Evolutionary conservation across 2,329 filamentous ascomycete genomes (phyloP).

Genomic region (Colletotrichum tropicale): DNA sequence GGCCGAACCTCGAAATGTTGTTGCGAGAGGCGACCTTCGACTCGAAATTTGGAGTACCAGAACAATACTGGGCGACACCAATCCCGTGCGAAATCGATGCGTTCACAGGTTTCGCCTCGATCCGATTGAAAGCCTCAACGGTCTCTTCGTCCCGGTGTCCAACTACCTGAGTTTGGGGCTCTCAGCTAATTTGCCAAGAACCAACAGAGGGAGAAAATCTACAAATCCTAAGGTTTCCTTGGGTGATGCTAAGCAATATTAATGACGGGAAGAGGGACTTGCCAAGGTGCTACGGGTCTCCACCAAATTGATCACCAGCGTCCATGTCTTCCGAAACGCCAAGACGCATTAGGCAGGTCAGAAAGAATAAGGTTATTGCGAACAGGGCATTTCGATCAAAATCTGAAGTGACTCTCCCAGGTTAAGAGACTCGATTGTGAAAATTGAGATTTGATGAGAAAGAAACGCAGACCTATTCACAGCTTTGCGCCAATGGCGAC

Average conservation of each 20-base stretch:
- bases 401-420: neutral
- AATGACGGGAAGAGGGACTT: neutral
- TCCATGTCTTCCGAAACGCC: neutral
- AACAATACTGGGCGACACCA: neutral
- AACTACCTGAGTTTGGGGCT: neutral
- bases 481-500: rapidly evolving
- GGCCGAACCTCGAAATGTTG: neutral
- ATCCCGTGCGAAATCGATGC: neutral
- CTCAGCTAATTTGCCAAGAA: neutral
- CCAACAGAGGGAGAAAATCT: neutral
- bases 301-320: neutral
- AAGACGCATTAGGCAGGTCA: neutral
- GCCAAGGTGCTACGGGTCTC: neutral
- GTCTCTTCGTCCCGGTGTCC: neutral
- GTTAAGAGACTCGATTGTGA: neutral
- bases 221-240: neutral
- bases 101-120: neutral
- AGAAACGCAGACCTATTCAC: neutral
- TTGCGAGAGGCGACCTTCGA: too few species aligned
- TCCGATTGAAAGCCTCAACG: neutral
- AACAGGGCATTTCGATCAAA: neutral
- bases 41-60: neutral
- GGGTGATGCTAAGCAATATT: neutral
- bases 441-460: neutral
- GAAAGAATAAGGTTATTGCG: neutral